Evolutionary conservation across 192 early-diverging fungal species (phyloP), one percentile per base, ranked within the genome.

Genomic region (Lobosporangium transversale): DNA sequence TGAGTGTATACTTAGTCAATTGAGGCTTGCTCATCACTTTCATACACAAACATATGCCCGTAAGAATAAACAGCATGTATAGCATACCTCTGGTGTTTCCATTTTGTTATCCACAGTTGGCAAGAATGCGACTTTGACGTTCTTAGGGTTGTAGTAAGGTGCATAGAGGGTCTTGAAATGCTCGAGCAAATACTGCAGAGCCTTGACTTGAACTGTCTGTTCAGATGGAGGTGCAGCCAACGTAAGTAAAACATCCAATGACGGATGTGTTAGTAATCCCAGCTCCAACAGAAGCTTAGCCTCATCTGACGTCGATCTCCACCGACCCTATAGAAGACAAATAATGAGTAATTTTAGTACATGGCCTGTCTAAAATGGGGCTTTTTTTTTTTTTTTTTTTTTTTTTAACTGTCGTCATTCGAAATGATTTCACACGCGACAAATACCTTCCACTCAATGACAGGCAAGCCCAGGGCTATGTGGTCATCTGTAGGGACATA

Each of bases 101-200:
- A 91, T 79, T 9, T 68, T 62, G 2, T 64, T 58, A 1, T 70
- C 68, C 0, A 71, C 57, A 27, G 85, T 83, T 0, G 93, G 93
- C 1, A 96, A 56, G 73, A 94, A 96, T 10, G 83, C 64, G 0
- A 64, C 60, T 18, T 79, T 80, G 37, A 93, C 58, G 2, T 47
- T 63, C 1, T 30, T 48, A 0, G 85, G 61, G n/a, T 73, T 67
- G 60, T 93, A 96, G 15, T 73, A 48, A 4, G 54, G 18, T 1
- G 62, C 26, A 55, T 94, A 95, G 23, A 80, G 62, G 0, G 68
- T 64, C 53, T 90, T 84, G 56, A 83, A 88, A 52, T 94, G 81
- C 11, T 92, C 89, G 9, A 92, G 60, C 47, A 97, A 87, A 75
- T 94, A 94, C 1, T 63, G 63, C 15, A 97, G 53, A 1, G 91